A percentile compares a stretch with the other conserved stretches of the same genome.
These are phyloP conservation scores for Pseudocercospora eumusae DNA, from an alignment of 2,329 filamentous ascomycete genomes.

Conservation along the genomic window DNA sequence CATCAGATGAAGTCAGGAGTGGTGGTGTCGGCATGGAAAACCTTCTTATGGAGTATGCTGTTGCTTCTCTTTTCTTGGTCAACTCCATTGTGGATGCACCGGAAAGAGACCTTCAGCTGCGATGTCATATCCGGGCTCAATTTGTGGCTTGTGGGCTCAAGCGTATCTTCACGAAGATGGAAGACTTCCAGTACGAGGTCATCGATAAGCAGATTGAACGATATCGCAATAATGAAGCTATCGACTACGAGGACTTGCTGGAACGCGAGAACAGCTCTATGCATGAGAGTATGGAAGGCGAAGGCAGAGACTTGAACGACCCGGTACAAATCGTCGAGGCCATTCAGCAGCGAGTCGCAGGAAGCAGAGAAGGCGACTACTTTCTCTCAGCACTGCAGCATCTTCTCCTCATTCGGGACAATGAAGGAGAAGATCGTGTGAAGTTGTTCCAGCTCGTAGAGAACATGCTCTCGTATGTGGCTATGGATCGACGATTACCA, in stretches of 20 bases:
- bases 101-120: slow-evolving; percentile 82
- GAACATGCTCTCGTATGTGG: slow-evolving; percentile 98
- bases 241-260: slow-evolving; percentile 96
- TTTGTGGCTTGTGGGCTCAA: slow-evolving; percentile 96
- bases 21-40: slow-evolving; percentile 99
- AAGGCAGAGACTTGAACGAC: slow-evolving; percentile 88
- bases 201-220: slow-evolving; percentile 98
- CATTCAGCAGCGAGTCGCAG: slow-evolving; percentile 80
- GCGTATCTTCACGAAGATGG: slow-evolving; percentile 93
- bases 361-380: slow-evolving; percentile 87
- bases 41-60: slow-evolving; percentile 96
- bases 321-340: slow-evolving; percentile 91
- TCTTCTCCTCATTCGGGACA: slow-evolving; percentile 86
- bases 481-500: slow-evolving; percentile 92
- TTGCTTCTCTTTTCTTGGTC: slow-evolving; percentile 89
- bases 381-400: slow-evolving; percentile 95
- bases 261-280: slow-evolving; percentile 88
- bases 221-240: slow-evolving; percentile 90
- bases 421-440: slow-evolving; percentile 85
- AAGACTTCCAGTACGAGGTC: slow-evolving; percentile 94
- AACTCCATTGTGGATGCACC: slow-evolving; percentile 96
- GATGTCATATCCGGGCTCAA: slow-evolving; percentile 92
- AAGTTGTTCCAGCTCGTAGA: slow-evolving; percentile 98
- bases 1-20: slow-evolving; percentile 91
- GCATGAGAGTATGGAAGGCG: slow-evolving; percentile 81